Conservation (phyloP, 2,329 filamentous ascomycete genomes). For the Neopestalotiopsis sp. region DNA sequence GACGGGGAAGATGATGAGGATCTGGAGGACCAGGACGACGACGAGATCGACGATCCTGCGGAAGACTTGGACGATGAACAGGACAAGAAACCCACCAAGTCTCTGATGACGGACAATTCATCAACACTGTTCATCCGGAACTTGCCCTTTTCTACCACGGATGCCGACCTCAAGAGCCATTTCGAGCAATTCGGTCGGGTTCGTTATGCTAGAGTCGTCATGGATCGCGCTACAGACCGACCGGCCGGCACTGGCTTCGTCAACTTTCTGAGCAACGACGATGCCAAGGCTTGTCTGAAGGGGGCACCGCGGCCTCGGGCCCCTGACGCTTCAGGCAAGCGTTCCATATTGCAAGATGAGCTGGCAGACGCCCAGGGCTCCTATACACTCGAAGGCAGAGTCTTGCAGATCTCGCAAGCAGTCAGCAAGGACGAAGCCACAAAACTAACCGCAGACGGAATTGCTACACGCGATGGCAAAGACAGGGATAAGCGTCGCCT, state of each 20-base stretch:
- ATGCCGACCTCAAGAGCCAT: slow-evolving; percentile 82
- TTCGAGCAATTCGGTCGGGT: slow-evolving; percentile 89
- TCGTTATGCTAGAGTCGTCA: slow-evolving; percentile 88
- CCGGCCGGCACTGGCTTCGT: slow-evolving; percentile 95
- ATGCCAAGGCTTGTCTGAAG: slow-evolving; percentile 78
- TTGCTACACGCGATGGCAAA: slow-evolving; percentile 63
- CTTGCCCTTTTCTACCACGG: slow-evolving; percentile 85
- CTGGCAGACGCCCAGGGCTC: slow-evolving; percentile 78
- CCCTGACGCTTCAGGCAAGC: slow-evolving; percentile 59
- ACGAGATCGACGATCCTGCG: slow-evolving; percentile 28
- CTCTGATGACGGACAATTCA: slow-evolving; percentile 64
- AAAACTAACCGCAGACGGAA: slow-evolving; percentile 74
- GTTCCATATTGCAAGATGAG: slow-evolving; percentile 88
- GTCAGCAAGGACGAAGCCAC: slow-evolving; percentile 83
- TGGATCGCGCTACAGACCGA: slow-evolving; percentile 83
- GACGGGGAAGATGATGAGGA: slow-evolving; percentile 40
- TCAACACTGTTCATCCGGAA: slow-evolving; percentile 93
- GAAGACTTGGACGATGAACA: slow-evolving; percentile 36
- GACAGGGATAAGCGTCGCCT: slow-evolving; percentile 90
- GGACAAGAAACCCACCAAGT: slow-evolving; percentile 39
- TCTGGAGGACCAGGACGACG: slow-evolving; percentile 37
- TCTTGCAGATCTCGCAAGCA: slow-evolving; percentile 83
- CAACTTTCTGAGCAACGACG: slow-evolving; percentile 80
- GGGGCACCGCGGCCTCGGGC: slow-evolving; percentile 68
- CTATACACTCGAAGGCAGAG: slow-evolving; percentile 89